Conservation (phyloP, 2,329 filamentous ascomycete species). For the Apiospora malaysiana region DNA sequence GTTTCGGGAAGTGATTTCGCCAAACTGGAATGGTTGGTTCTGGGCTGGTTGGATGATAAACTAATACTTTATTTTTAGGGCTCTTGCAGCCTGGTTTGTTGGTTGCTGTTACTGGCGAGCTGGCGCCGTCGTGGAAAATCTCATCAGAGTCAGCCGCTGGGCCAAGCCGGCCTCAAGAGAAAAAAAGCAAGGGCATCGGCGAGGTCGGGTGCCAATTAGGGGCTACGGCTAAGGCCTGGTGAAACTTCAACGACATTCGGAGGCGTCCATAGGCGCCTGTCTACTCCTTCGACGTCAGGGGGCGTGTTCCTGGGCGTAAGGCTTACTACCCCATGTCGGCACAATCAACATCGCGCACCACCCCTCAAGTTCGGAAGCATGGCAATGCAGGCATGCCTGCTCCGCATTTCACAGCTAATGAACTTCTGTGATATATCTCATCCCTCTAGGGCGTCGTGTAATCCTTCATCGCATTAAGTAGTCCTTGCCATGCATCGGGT, state of each 20-base stretch:
- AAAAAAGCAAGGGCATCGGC: background rate
- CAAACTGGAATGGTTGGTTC: background rate
- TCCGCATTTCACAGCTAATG: background rate
- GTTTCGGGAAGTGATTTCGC: background rate
- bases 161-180: background rate
- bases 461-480: background rate
- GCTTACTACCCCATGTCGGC: background rate
- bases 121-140: background rate
- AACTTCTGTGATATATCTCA: background rate
- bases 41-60: too few relatives aligned
- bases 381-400: background rate
- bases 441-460: conserved; percentile 9
- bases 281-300: background rate
- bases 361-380: background rate
- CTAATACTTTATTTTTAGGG: background rate
- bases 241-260: background rate
- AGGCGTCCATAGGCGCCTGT: background rate
- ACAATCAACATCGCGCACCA: conserved; percentile 1
- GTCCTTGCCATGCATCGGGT: background rate
- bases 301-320: background rate
- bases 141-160: background rate
- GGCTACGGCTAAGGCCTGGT: conserved; percentile 5
- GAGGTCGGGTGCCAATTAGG: background rate
- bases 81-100: background rate
- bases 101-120: background rate